These are phyloP conservation scores for Leccinum subtestaceum DNA, from an alignment of 768 basidiomycete genomes.

Conservation along the genomic window DNA sequence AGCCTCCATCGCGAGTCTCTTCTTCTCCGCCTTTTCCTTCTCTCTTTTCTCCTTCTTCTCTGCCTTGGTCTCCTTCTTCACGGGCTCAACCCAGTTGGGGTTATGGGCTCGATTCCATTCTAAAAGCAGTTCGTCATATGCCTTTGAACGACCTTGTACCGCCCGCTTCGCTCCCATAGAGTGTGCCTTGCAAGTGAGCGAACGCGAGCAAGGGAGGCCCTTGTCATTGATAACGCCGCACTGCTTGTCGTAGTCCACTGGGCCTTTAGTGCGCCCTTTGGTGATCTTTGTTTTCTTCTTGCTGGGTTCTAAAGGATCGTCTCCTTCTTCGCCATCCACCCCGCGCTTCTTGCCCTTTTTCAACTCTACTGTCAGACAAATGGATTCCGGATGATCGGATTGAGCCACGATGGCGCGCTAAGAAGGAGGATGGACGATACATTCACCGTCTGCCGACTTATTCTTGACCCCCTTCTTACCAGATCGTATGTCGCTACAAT, in stretches of 20 bases:
- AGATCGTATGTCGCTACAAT: slow-evolving; percentile 58
- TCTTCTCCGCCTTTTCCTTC: slow-evolving; percentile 80
- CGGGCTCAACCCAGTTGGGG: slow-evolving; percentile 85
- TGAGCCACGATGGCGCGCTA: slow-evolving; percentile 3
- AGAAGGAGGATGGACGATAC: slow-evolving; percentile 24
- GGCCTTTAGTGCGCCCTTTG: slow-evolving; percentile 79
- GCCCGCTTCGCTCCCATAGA: slow-evolving; percentile 95
- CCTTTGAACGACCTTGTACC: slow-evolving; percentile 79
- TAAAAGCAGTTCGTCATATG: slow-evolving; percentile 82
- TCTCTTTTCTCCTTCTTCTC: slow-evolving; percentile 86
- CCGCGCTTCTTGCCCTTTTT: slow-evolving; percentile 79
- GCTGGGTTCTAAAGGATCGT: slow-evolving; percentile 61
- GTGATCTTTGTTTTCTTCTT: slow-evolving; percentile 83
- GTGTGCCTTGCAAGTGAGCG: slow-evolving; percentile 97
- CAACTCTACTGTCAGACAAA: slow-evolving; percentile 28
- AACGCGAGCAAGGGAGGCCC: slow-evolving; percentile 86
- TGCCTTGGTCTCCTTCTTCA: slow-evolving; percentile 81
- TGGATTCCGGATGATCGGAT: background rate
- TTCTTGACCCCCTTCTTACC: slow-evolving; percentile 56
- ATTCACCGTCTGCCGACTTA: slow-evolving; percentile 49
- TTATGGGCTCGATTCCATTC: slow-evolving; percentile 91
- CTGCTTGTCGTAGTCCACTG: slow-evolving; percentile 87
- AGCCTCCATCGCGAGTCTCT: slow-evolving; percentile 65
- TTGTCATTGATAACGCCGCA: slow-evolving; percentile 99
- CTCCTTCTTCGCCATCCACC: slow-evolving; percentile 65